Conservation (phyloP, 345 rosid species). For the Garcia nutans region DNA sequence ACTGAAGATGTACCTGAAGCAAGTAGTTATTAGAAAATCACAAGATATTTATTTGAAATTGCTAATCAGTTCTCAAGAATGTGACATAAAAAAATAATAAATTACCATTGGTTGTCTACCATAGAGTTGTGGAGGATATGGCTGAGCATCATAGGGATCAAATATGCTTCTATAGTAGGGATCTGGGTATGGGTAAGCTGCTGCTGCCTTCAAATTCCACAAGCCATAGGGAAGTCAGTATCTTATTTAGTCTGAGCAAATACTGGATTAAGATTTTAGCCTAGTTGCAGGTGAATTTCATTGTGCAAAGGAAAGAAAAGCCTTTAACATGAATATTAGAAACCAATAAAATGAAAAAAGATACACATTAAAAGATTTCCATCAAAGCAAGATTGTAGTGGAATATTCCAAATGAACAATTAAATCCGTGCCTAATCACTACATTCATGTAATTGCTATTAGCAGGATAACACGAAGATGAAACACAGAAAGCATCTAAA, state of each 20-base stretch:
- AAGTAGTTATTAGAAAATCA: constrained; percentile 8
- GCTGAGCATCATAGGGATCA: constrained; percentile 73
- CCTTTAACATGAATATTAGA: background rate
- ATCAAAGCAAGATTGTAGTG: background rate
- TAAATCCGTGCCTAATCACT: background rate
- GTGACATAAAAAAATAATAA: constrained; percentile 5
- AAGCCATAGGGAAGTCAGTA: constrained; percentile 28
- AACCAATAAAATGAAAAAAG: background rate
- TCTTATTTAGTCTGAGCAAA: background rate
- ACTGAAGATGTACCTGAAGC: constrained; percentile 78
- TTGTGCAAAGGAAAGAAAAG: background rate
- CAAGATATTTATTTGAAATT: background rate
- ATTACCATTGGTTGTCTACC: constrained; percentile 75
- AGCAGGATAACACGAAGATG: background rate
- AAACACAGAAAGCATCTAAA: background rate
- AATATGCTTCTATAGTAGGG: constrained; percentile 93
- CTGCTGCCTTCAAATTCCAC: constrained; percentile 57
- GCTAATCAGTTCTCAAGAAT: background rate
- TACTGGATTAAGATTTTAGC: background rate
- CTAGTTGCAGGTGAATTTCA: background rate
- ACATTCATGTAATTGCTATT: constrained; percentile 4
- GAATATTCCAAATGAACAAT: background rate
- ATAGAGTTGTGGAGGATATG: constrained; percentile 73
- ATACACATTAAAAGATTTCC: background rate
- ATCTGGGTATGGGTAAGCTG: constrained; percentile 84